Base-by-base conservation (phyloP, 2,329 filamentous ascomycete species). In the Rosellinia necatrix region DNA sequence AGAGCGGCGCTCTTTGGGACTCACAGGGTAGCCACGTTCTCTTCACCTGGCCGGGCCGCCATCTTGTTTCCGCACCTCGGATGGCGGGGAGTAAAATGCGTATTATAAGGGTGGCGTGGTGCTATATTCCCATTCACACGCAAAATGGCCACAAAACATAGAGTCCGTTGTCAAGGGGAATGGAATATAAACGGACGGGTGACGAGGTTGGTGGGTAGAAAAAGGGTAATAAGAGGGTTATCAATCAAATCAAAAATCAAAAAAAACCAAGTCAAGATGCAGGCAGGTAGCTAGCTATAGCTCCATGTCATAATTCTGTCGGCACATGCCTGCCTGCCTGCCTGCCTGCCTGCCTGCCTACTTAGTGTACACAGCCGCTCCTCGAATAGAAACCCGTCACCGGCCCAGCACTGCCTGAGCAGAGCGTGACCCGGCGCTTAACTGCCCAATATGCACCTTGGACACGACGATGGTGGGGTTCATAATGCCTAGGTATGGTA, bases 11-110 rank as follows among this genome's bases (percentile, higher is more conserved):
- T 57, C 43, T 42, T 29, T 42, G 49, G 42, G 51, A 70, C 74
- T 63, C 64, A 79, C 76, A 79, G 75, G 21, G 75, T 78, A 50
- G 76, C 76, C 54, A 78, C 76, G 54, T 76, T 76, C 64, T 79
- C 76, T 63, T 78, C 76, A 56, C 76, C 76, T 27, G 75, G 75
- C 60, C 73, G 71, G 53, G 74, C 74, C 52, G 76, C 75, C 76
- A 79, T 79, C 37, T 55, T 61, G 67, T 41, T 40, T 56, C 42
- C 24, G 40, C 37, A 56, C 44, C 32, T 44, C 9, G 37, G 15
- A 32, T 27, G 25, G 25, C 7, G 4, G 15, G 8, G 13, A 49
- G n/a, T n/a, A n/a, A n/a, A n/a, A n/a, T n/a, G n/a, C n/a, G n/a
- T n/a, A n/a, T n/a, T n/a, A n/a, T n/a, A n/a, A n/a, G n/a, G n/a